Evolutionary conservation across 2,329 filamentous ascomycete species (phyloP), one percentile per base, ranked within the genome.

Genomic region (Aspergillus neoniger): DNA sequence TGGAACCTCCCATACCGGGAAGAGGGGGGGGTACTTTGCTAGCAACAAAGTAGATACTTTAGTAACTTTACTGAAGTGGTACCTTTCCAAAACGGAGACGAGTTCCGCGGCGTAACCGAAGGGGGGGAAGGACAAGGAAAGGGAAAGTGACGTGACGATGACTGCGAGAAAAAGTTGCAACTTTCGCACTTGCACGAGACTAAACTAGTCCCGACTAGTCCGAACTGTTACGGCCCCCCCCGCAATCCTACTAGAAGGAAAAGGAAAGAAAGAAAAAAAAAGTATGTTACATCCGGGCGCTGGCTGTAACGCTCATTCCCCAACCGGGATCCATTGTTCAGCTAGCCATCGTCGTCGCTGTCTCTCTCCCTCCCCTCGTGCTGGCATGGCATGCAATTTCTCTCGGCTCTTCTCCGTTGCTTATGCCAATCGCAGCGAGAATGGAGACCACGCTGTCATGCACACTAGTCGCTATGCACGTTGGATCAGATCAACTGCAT

Each of bases 101-200:
- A 55, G 52, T 55, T 55, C 52, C 52, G 52, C 52, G 23, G 52
- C 38, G 52, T 55, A 44, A 32, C 21, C 15, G 51, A 41, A 25
- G 19, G 28, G 10, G 28, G 28, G 28, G 28, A 12, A 12, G 28
- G 28, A 30, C 12, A 12, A 30, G 4, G 28, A 30, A 30, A 30
- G 28, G 10, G n/a, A 39, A 32, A 17, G 52, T 55, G 52, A 55
- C 52, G 52, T 55, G 52, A 55, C 52, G 17, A 55, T 55, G 52
- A 55, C 52, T 17, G 25, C 38, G 14, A 44, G 17, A 21, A 30
- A 10, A 12, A 12, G 41, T 43, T 43, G n/a, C 17, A 36, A 36
- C 32, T 36, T 36, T 19, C 14, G 44, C 19, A 23, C 25, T 51
- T 30, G 48, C 48, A 51, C 48, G 32, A 19, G 48, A n/a, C 25